A percentile compares a stretch with the other conserved stretches of the same genome.
Conservation (phyloP, 495 filamentous ascomycete genomes). For the Neurospora sp. region DNA sequence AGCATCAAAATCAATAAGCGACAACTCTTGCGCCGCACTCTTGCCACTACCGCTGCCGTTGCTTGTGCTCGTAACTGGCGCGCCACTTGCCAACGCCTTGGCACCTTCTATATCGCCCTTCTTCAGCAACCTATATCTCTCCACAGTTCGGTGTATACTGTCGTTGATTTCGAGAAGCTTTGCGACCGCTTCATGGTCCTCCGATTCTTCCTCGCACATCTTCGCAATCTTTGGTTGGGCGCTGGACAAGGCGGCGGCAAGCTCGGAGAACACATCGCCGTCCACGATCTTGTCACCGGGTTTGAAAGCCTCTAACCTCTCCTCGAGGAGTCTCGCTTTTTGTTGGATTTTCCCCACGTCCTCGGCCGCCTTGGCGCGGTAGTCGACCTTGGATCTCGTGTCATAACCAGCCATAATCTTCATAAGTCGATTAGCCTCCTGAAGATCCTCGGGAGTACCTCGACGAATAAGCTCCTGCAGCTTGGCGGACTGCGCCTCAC, state of each 20-base stretch:
- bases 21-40: slow-evolving; percentile 74
- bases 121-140: slow-evolving; percentile 87
- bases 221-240: slow-evolving; percentile 97
- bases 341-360: slow-evolving; percentile 88
- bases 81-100: slow-evolving; percentile 75
- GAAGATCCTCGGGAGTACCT: slow-evolving; percentile 82
- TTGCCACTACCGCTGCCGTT: slow-evolving; percentile 58
- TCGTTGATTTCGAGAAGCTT: slow-evolving; percentile 97
- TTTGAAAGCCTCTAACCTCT: slow-evolving; percentile 78
- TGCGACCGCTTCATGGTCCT: slow-evolving; percentile 89
- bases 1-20: slow-evolving; percentile 83
- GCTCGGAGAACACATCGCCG: slow-evolving; percentile 92
- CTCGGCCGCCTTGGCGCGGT: slow-evolving; percentile 92
- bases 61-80: slow-evolving; percentile 40
- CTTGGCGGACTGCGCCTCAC: slow-evolving; percentile 90
- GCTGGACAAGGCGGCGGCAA: slow-evolving; percentile 82
- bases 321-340: slow-evolving; percentile 85
- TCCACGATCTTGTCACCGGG: slow-evolving; percentile 75
- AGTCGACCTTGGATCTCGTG: slow-evolving; percentile 90
- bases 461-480: slow-evolving; percentile 91
- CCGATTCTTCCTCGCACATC: slow-evolving; percentile 98
- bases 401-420: slow-evolving; percentile 98
- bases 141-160: slow-evolving; percentile 93
- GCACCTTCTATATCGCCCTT: slow-evolving; percentile 87
- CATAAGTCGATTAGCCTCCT: slow-evolving; percentile 95